Evolutionary conservation across 1,139 yeast genomes (phyloP).

Genomic region (Hanseniaspora uvarum): DNA sequence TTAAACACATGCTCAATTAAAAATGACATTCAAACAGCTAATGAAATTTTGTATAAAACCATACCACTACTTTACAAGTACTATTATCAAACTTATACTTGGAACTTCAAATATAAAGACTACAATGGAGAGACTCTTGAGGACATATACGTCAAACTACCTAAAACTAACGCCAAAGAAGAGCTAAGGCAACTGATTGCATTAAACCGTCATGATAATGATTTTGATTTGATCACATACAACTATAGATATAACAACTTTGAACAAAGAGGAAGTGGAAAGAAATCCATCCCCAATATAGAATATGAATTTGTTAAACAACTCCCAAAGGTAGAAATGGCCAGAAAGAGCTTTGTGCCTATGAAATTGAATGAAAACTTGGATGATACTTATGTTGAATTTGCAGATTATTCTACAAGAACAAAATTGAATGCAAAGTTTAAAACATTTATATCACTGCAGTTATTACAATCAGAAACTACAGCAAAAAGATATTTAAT

Average conservation of each 20-base stretch:
- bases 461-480: conserved; percentile 5
- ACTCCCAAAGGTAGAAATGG: background rate
- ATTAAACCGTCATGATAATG: background rate
- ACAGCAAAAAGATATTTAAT: background rate
- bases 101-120: background rate
- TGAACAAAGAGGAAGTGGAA: conserved; percentile 1
- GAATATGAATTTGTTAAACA: conserved; percentile 4
- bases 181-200: background rate
- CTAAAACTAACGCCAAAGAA: background rate
- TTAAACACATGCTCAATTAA: background rate
- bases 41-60: conserved; percentile 4
- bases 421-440: background rate
- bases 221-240: background rate
- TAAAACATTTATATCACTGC: background rate
- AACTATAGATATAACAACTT: conserved; percentile 1
- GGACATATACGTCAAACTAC: background rate
- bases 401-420: background rate
- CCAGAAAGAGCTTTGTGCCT: background rate
- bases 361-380: background rate
- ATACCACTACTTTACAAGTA: conserved; percentile 8
- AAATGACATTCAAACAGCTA: background rate
- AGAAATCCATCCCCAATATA: background rate
- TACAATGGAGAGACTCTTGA: background rate
- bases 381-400: background rate
- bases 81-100: conserved; percentile 9